These are phyloP conservation scores for Candida arabinofermentans DNA, from an alignment of 805 yeast species.

Conservation along the genomic window DNA sequence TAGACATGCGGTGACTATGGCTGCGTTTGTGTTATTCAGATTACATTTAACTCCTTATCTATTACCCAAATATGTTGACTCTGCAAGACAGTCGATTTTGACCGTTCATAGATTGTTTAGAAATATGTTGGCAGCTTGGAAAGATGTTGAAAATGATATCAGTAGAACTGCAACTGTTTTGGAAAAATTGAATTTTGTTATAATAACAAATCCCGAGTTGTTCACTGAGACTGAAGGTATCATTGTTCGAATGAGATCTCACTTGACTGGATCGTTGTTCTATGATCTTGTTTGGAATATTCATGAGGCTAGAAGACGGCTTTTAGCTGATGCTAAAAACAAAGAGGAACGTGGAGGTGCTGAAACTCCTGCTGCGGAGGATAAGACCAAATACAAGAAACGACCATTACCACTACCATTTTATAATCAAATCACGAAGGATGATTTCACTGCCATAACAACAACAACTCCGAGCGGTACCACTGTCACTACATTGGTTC, in stretches of 20 bases:
- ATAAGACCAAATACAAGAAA: slow-evolving; percentile 20
- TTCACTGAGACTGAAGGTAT: slow-evolving; percentile 71
- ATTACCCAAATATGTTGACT: slow-evolving; percentile 71
- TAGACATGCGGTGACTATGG: slow-evolving; percentile 79
- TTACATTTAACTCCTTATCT: slow-evolving; percentile 75
- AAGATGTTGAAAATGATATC: slow-evolving; percentile 83
- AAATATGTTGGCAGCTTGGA: slow-evolving; percentile 89
- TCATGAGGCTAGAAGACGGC: slow-evolving; percentile 85
- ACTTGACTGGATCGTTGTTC: slow-evolving; percentile 83
- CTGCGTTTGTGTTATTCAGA: slow-evolving; percentile 75
- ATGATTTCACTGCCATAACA: slow-evolving; percentile 80
- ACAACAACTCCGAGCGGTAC: slow-evolving; percentile 92
- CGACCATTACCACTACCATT: slow-evolving; percentile 75
- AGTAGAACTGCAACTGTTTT: slow-evolving; percentile 87
- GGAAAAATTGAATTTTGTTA: slow-evolving; percentile 82
- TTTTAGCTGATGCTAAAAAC: slow-evolving; percentile 34
- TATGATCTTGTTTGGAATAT: slow-evolving; percentile 93
- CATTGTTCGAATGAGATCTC: slow-evolving; percentile 85
- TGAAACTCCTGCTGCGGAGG: slow-evolving; percentile 1
- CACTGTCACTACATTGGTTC: slow-evolving; percentile 82
- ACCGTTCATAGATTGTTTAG: slow-evolving; percentile 86
- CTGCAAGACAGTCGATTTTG: slow-evolving; percentile 89
- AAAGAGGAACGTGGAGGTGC: slow-evolving; percentile 23
- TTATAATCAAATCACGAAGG: slow-evolving; percentile 85
- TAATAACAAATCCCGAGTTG: slow-evolving; percentile 82